Evolutionary conservation across 2,329 filamentous ascomycete genomes (phyloP).

Genomic region (Rugonectria rugulosa): DNA sequence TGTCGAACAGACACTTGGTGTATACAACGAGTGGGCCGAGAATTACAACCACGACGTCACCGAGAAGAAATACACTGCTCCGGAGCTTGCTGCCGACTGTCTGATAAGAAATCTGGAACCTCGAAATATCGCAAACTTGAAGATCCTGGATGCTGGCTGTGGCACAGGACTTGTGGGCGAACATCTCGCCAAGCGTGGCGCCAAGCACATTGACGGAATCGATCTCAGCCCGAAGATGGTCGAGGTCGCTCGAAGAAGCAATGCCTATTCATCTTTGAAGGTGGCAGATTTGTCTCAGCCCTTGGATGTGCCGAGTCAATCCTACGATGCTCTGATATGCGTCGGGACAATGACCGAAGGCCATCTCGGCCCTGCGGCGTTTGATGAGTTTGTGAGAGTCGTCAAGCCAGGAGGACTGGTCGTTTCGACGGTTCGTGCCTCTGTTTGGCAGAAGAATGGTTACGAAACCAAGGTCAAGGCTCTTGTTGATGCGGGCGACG

Average conservation of each 20-base stretch:
- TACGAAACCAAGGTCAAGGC: conserved; percentile 52
- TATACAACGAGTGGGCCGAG: conserved; percentile 40
- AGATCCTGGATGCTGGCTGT: conserved; percentile 59
- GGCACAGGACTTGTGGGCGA: conserved; percentile 59
- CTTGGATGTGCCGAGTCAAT: conserved; percentile 44
- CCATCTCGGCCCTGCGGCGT: conserved; percentile 55
- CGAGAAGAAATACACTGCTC: conserved; percentile 49
- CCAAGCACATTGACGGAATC: conserved; percentile 53
- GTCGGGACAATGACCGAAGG: conserved; percentile 61
- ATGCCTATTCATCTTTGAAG: conserved; percentile 51
- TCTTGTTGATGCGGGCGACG: too few species aligned
- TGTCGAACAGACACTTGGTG: conserved; percentile 6
- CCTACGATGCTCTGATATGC: conserved; percentile 58
- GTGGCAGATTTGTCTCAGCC: conserved; percentile 52
- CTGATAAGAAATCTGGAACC: conserved; percentile 34
- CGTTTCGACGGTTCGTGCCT: conserved; percentile 55
- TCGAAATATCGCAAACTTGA: too few species aligned
- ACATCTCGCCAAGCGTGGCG: conserved; percentile 49
- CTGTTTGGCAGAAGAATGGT: conserved; percentile 53
- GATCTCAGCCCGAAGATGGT: conserved; percentile 60
- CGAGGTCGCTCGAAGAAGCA: conserved; percentile 50
- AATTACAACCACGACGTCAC: conserved; percentile 40
- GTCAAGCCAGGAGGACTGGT: conserved; percentile 52
- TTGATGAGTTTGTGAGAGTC: conserved; percentile 56
- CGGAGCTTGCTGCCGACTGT: conserved; percentile 42